phyloP scores from a whole-genome alignment of 148 eudicot species.

The Arctostaphylos glauca region DNA sequence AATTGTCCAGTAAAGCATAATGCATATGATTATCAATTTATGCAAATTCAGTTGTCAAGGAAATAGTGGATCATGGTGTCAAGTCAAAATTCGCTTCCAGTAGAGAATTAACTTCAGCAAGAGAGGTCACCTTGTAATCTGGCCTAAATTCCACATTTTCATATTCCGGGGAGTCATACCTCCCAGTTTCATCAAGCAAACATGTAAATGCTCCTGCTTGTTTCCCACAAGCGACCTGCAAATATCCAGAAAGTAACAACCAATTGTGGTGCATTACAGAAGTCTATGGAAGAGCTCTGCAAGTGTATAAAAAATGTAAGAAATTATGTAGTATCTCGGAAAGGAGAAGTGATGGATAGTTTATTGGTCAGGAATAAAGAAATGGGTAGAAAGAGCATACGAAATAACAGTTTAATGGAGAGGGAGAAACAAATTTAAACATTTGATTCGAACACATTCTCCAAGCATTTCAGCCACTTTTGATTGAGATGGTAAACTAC shows the following conservation, averaged over 20 bases:
- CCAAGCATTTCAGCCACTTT: neutral
- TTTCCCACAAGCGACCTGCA: constrained; percentile 93
- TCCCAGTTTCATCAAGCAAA: constrained; percentile 89
- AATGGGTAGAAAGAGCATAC: neutral
- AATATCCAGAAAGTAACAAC: constrained; percentile 3
- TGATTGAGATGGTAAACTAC: neutral
- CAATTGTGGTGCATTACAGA: neutral
- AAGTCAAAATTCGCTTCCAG: constrained; percentile 63
- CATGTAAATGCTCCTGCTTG: constrained; percentile 85
- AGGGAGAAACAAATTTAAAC: too few relatives aligned
- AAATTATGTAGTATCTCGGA: neutral
- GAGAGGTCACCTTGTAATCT: constrained; percentile 78
- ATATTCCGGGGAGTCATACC: constrained; percentile 68
- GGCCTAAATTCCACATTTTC: constrained; percentile 60
- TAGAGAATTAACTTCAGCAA: constrained; percentile 55
- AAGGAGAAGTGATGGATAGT: neutral
- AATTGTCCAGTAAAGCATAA: neutral
- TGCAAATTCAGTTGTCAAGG: neutral
- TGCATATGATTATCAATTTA: neutral
- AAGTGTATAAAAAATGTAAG: neutral
- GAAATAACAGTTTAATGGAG: neutral
- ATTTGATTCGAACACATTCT: neutral
- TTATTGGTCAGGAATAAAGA: neutral
- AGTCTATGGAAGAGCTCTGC: neutral
- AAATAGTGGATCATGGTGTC: constrained; percentile 33